phyloP scores from a whole-genome alignment of 768 basidiomycete genomes.

The Pleurotus ostreatus region DNA sequence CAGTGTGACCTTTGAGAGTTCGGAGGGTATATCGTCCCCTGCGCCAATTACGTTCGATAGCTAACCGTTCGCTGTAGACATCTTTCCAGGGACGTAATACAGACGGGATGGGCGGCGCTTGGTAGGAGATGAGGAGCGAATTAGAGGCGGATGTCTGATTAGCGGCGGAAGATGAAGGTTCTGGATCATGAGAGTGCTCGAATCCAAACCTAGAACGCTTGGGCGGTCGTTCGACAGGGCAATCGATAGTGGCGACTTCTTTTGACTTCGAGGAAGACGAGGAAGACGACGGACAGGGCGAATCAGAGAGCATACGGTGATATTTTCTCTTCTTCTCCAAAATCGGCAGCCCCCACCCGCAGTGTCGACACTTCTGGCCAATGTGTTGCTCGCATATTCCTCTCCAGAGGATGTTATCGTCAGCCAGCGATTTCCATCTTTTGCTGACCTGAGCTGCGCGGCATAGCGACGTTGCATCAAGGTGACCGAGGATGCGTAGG shows the following conservation, averaged over 20 bases:
- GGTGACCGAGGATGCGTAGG: slow-evolving; percentile 80
- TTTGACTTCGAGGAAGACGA: slow-evolving; percentile 24
- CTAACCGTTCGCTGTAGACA: slow-evolving; percentile 96
- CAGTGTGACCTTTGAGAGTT: slow-evolving; percentile 87
- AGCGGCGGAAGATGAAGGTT: slow-evolving; percentile 11
- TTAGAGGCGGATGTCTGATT: neutral
- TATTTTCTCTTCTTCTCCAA: slow-evolving; percentile 68
- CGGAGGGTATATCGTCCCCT: slow-evolving; percentile 84
- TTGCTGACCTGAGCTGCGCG: slow-evolving; percentile 88
- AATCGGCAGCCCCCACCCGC: slow-evolving; percentile 95
- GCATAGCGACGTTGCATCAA: slow-evolving; percentile 91
- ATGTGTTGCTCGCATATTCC: slow-evolving; percentile 98
- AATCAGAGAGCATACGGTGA: slow-evolving; percentile 29
- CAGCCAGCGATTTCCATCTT: slow-evolving; percentile 84
- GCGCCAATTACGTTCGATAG: slow-evolving; percentile 96
- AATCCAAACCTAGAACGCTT: slow-evolving; percentile 50
- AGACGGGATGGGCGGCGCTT: slow-evolving; percentile 22
- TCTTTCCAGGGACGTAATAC: slow-evolving; percentile 95
- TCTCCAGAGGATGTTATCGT: slow-evolving; percentile 94
- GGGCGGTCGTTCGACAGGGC: slow-evolving; percentile 27
- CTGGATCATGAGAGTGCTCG: slow-evolving; percentile 11
- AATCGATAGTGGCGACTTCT: slow-evolving; percentile 26
- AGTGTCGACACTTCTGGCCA: slow-evolving; percentile 92
- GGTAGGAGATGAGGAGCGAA: slow-evolving; percentile 16
- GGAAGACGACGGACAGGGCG: slow-evolving; percentile 31